Percentiles rank a stretch among this genome's conserved stretches.
Evolutionary conservation across 148 eudicot genomes (phyloP).

Genomic region (Bassia scoparia): DNA sequence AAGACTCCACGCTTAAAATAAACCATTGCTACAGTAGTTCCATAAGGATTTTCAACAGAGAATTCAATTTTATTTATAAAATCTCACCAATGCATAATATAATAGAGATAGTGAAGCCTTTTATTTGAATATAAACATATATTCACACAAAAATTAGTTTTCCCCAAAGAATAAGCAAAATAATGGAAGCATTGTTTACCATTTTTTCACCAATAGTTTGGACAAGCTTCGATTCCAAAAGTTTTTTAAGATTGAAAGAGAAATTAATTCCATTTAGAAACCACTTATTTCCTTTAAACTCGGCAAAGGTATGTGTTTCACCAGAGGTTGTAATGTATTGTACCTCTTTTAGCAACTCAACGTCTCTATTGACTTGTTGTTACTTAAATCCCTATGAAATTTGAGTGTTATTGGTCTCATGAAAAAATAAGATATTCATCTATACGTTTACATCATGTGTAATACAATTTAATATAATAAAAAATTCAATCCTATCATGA

Average conservation of each 20-base stretch:
- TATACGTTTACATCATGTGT: not conserved
- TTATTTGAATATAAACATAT: too few relatives aligned
- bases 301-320: conserved; percentile 51
- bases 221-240: conserved; percentile 38
- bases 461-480: not conserved
- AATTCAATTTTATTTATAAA: conserved; percentile 71
- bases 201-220: conserved; percentile 56
- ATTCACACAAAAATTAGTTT: conserved; percentile 66
- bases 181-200: conserved; percentile 43
- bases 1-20: conserved; percentile 63
- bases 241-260: conserved; percentile 38
- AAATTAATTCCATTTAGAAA: conserved; percentile 49
- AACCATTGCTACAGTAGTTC: conserved; percentile 63
- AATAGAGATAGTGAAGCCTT: too few relatives aligned
- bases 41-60: conserved; percentile 70
- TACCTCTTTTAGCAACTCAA: conserved; percentile 46
- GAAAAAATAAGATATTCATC: not conserved
- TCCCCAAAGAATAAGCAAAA: conserved; percentile 43
- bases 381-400: conserved; percentile 44
- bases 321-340: conserved; percentile 50
- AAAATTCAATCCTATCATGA: not conserved
- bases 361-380: conserved; percentile 30
- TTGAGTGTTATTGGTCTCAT: not conserved
- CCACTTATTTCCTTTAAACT: conserved; percentile 57
- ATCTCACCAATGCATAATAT: conserved; percentile 47